Base-by-base conservation (phyloP, 495 filamentous ascomycete genomes). In the Pseudoneurospora amorphoporcata region DNA sequence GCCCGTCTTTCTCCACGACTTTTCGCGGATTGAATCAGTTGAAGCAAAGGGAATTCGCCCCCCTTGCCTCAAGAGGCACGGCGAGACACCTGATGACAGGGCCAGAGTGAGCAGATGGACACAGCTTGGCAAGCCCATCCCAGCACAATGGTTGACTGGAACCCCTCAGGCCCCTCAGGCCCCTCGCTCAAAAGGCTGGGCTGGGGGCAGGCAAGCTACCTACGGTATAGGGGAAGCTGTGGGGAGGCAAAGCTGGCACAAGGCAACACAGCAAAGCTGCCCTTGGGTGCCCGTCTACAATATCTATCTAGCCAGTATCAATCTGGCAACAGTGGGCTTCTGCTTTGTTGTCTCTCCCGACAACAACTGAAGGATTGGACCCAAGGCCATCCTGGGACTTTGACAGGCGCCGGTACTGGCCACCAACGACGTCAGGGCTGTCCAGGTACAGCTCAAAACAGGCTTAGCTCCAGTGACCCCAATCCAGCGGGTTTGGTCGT, bases 231-330 rank as follows among this genome's bases (percentile, higher is more conserved):
- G 19, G 53, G 53, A 61, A 61, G 53, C 47, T 58, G 47, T 23
- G 53, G 71, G 47, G 72, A 71, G 72, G 72, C 72, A 40, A 73
- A 73, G 72, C 35, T 69, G 42, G 39, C 69, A 37, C 16, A 38
- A 70, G 43, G 58, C 23, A 29, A 70, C 65, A 70, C 23, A 29
- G 39, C 39, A 38, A 70, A 65, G 70, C 47, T 73, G 70, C 53
- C 70, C 53, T 35, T 58, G 53, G 43, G 53, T 37, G 35, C 35
- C 35, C 35, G 23, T 23, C 23, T 23, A 23, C 23, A 23, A 23
- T 37, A 5, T 37, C 39, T 8, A 40, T 40, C 10, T 12, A 12
- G 3, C 39, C 8, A 8, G 39, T 8, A 40, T 23, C 19, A 53
- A n/a, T n/a, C 45, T 53, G 41, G 16, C 47, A 58, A 29, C 47